Percentiles rank a stretch among this genome's conserved stretches.
phyloP scores from a whole-genome alignment of 441 rosid genomes.

The Kokia cookei region DNA sequence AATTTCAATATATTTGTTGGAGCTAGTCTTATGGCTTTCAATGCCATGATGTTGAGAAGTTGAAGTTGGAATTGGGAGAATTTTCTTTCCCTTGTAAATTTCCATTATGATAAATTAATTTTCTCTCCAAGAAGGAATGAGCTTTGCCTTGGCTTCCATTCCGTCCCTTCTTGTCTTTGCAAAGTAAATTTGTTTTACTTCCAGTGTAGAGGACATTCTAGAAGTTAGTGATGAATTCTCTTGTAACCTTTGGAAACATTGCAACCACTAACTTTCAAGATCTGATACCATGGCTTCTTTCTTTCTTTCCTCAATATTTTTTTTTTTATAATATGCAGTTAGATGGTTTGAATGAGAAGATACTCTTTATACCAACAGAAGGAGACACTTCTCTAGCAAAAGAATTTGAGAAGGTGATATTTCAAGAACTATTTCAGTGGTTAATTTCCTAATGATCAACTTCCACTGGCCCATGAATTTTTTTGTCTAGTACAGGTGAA shows the following conservation, averaged over 20 bases:
- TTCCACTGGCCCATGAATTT: slow-evolving; percentile 16
- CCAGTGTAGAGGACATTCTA: neutral
- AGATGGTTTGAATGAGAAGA: slow-evolving; percentile 73
- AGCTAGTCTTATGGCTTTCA: neutral
- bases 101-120: neutral
- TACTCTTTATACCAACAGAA: slow-evolving; percentile 30
- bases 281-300: neutral
- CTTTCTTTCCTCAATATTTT: slow-evolving; percentile 1
- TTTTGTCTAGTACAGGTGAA: slow-evolving; percentile 25
- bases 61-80: neutral
- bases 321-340: slow-evolving; percentile 40
- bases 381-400: slow-evolving; percentile 23
- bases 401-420: slow-evolving; percentile 24
- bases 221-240: neutral
- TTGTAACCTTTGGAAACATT: neutral
- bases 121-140: neutral
- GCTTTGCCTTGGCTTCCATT: neutral
- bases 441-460: slow-evolving; percentile 13
- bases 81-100: neutral
- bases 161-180: neutral
- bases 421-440: neutral
- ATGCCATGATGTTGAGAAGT: neutral
- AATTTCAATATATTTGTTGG: neutral
- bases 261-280: neutral
- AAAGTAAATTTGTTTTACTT: neutral